Evolutionary conservation across 441 rosid genomes (phyloP), one percentile per base, ranked within the genome.

Genomic region (Eutrema salsugineum): DNA sequence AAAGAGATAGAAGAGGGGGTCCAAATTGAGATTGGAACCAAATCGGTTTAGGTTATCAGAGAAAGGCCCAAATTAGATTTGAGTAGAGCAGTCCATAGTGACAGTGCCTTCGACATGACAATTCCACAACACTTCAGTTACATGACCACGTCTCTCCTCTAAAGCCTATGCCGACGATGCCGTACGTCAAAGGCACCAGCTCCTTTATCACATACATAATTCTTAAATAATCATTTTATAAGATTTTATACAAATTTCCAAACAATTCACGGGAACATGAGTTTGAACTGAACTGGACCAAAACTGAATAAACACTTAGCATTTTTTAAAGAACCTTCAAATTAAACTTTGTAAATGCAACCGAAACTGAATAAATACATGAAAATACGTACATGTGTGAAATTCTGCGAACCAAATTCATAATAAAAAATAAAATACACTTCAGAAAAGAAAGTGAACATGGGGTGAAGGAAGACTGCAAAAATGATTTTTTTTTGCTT

Each of bases 121-220:
- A 67, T 49, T 30, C 66, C n/a, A 14, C 64, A 57, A 57, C 20
- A 51, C 68, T 53, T 16, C 12, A 51, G 35, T 74, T 53, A 67
- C 43, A 67, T 48, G 46, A 30, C 53, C 61, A 57, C 43, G 39
- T 43, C 57, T 67, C 49, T 74, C 43, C 50, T 35, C 73, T 67
- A 59, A 59, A 56, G 55, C 62, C 68, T 66, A 59, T 66, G 78
- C 73, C 78, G 55, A 55, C 68, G 59, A 59, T 66, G 78, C 73
- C 78, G 78, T 74, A 60, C 78, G 73, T 60, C 49, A 42, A 66
- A 15, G 56, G 72, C 72, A 66, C 48, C 55, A 49, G 32, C 72
- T 22, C 39, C 5, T 17, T 24, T 15, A 48, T 53, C 71, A n/a
- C 62, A 66, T 27, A 27, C 10, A 24, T 60, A 15, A 1, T 54